phyloP scores from a whole-genome alignment of 1,139 yeast genomes.

The Magnusiomyces tetraspermus region DNA sequence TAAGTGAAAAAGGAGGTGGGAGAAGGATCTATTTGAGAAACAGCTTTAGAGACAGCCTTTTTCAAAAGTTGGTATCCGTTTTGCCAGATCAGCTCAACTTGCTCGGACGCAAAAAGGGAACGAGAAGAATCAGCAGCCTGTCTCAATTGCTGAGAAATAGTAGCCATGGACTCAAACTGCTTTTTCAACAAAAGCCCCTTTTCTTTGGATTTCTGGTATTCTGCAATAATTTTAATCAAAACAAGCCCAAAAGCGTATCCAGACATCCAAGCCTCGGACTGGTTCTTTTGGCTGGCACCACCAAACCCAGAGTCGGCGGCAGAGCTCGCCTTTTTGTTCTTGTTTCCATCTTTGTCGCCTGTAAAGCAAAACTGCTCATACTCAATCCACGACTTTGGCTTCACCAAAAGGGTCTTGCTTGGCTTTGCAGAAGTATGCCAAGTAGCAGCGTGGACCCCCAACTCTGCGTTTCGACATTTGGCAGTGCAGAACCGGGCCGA shows the following conservation, averaged over 20 bases:
- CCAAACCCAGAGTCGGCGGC: not conserved
- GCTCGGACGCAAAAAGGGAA: conserved; percentile 45
- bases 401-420: conserved; percentile 24
- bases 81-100: conserved; percentile 53
- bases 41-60: conserved; percentile 1
- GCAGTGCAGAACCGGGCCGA: conserved; percentile 23
- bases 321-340: not conserved
- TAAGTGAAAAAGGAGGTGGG: not conserved
- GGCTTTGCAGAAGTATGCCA: conserved; percentile 39
- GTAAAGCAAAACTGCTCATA: conserved; percentile 52
- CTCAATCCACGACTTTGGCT: conserved; percentile 42
- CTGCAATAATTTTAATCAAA: conserved; percentile 42
- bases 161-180: conserved; percentile 57
- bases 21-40: not conserved
- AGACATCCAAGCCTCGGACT: conserved; percentile 57
- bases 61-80: conserved; percentile 44
- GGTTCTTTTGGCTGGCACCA: too few species aligned
- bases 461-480: conserved; percentile 33
- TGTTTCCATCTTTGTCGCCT: not conserved
- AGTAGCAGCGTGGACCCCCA: conserved; percentile 44
- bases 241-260: conserved; percentile 56
- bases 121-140: conserved; percentile 43
- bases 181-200: conserved; percentile 22
- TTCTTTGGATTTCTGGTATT: conserved; percentile 19
- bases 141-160: conserved; percentile 58